A percentile compares a stretch with the other conserved stretches of the same genome.
Evolutionary conservation across 2,329 filamentous ascomycete species (phyloP).

Genomic region (Amphichorda felina): DNA sequence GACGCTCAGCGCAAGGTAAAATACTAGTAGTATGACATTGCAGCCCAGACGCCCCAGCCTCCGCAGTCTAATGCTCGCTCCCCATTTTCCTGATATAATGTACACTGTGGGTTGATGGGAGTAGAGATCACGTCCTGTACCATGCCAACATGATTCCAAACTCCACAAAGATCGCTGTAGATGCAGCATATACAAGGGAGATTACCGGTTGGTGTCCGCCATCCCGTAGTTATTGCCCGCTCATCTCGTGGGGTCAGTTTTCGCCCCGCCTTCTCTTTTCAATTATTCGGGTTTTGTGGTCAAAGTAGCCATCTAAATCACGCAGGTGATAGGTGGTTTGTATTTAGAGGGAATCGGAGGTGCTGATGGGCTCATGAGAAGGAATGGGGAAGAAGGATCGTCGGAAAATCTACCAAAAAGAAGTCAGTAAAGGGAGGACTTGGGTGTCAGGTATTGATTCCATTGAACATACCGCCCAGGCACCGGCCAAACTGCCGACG

Average conservation of each 20-base stretch:
- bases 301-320: not conserved
- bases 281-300: not conserved
- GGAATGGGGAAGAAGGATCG: slow-evolving; percentile 28
- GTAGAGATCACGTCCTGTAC: slow-evolving; percentile 2
- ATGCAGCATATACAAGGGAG: slow-evolving; percentile 1
- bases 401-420: slow-evolving; percentile 18
- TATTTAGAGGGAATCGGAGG: slow-evolving; percentile 5
- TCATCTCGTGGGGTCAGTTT: not conserved
- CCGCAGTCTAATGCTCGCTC: slow-evolving; percentile 4
- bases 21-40: slow-evolving; percentile 1
- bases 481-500: slow-evolving; percentile 73
- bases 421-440: not conserved
- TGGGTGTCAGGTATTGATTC: not conserved
- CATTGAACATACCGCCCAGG: slow-evolving; percentile 68
- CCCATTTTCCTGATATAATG: slow-evolving; percentile 1
- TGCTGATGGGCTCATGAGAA: slow-evolving; percentile 11
- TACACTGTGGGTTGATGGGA: slow-evolving; percentile 2
- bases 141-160: not conserved
- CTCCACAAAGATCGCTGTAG: slow-evolving; percentile 1
- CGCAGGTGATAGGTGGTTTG: not conserved
- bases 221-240: not conserved
- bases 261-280: not conserved
- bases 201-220: not conserved
- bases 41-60: slow-evolving; percentile 4
- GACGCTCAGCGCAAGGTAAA: not conserved